phyloP scores from a whole-genome alignment of 1,284 basidiomycete genomes.

The Marasmius sp. region DNA sequence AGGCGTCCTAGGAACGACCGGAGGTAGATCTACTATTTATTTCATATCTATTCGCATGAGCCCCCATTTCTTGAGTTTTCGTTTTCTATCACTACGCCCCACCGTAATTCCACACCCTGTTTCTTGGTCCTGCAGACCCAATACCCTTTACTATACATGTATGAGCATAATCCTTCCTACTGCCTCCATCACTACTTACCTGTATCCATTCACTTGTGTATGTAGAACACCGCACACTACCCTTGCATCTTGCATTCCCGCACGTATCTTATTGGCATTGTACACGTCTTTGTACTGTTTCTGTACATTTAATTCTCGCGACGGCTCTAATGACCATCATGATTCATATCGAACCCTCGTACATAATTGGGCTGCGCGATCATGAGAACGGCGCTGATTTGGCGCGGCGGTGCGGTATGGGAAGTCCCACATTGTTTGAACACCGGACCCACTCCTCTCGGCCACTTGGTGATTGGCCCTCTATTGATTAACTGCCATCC shows the following conservation, averaged over 20 bases:
- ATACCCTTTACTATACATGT: background rate
- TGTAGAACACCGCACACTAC: background rate
- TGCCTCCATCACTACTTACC: background rate
- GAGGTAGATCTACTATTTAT: background rate
- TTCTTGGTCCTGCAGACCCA: background rate
- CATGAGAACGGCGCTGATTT: background rate
- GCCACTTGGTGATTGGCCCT: no score
- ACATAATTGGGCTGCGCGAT: background rate
- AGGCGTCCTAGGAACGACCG: conserved; percentile 4
- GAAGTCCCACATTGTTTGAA: no score
- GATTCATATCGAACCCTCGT: background rate
- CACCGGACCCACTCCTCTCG: no score
- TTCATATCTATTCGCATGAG: background rate
- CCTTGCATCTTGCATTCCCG: background rate
- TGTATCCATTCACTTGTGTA: background rate
- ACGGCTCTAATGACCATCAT: background rate
- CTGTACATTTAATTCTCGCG: background rate
- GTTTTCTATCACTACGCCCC: background rate
- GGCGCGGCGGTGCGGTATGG: no score
- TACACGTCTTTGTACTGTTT: background rate
- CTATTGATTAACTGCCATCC: no score
- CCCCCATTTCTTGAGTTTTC: background rate
- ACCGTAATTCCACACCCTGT: background rate
- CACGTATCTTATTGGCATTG: background rate
- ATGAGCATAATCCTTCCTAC: background rate